Evolutionary conservation across 257 asterid species (phyloP).

Genomic region (Plantago major): DNA sequence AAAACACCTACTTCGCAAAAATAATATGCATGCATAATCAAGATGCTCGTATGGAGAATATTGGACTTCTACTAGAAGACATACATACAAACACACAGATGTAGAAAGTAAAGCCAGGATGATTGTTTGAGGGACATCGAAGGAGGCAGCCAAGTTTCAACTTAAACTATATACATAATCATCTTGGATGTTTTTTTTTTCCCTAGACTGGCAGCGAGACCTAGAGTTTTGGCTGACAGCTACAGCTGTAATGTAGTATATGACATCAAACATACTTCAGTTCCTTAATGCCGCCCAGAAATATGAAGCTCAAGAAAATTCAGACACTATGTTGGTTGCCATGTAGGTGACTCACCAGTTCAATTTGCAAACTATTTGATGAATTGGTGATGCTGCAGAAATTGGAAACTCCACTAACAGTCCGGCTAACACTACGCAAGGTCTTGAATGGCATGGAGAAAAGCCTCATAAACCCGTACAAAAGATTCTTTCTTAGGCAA

Average conservation of each 20-base stretch:
- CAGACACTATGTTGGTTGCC: neutral
- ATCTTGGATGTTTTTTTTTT: too few relatives aligned
- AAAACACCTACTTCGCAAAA: constrained; percentile 8
- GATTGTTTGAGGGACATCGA: too few relatives aligned
- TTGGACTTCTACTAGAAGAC: constrained; percentile 1
- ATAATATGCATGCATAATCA: constrained; percentile 7
- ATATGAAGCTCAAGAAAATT: too few relatives aligned
- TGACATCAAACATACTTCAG: too few relatives aligned
- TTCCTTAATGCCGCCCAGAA: too few relatives aligned
- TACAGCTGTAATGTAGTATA: too few relatives aligned
- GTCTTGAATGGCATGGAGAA: constrained; percentile 82
- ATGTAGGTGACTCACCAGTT: constrained; percentile 51
- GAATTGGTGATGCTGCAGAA: constrained; percentile 66
- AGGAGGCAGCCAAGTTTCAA: too few relatives aligned
- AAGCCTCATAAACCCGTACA: constrained; percentile 73
- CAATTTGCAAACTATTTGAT: constrained; percentile 72
- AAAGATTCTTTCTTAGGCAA: constrained; percentile 68
- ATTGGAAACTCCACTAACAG: constrained; percentile 66
- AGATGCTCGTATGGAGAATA: constrained; percentile 5
- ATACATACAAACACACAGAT: neutral
- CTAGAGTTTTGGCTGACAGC: too few relatives aligned
- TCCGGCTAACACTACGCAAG: constrained; percentile 60
- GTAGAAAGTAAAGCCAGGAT: too few relatives aligned
- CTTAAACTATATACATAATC: too few relatives aligned
- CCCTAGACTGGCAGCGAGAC: too few relatives aligned